A percentile compares a stretch with the other conserved stretches of the same genome.
Evolutionary conservation across 306 rosid genomes (phyloP).

Genomic region (Prunus persica): Prunus_persica_NCBIv2 NC_034010.1:4353501-4354000

Average conservation of each 20-base stretch:
- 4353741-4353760: not conserved
- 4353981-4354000: not conserved
- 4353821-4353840: not conserved
- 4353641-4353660: not conserved
- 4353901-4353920: not conserved
- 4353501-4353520: not conserved
- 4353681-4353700: not conserved
- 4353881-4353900: not conserved
- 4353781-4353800: not conserved
- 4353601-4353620: no score
- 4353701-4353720: not conserved
- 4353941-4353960: not conserved
- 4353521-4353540: not conserved
- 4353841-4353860: not conserved
- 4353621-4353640: not conserved
- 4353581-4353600: not conserved
- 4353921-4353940: not conserved
- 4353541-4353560: not conserved
- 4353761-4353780: not conserved
- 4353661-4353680: not conserved
- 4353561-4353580: not conserved
- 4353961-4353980: not conserved
- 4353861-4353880: not conserved
- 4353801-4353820: not conserved
- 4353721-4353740: conserved; percentile 3